These are phyloP conservation scores for Potentilla sterilis DNA, from an alignment of 306 rosid species.

Conservation along the genomic window DNA sequence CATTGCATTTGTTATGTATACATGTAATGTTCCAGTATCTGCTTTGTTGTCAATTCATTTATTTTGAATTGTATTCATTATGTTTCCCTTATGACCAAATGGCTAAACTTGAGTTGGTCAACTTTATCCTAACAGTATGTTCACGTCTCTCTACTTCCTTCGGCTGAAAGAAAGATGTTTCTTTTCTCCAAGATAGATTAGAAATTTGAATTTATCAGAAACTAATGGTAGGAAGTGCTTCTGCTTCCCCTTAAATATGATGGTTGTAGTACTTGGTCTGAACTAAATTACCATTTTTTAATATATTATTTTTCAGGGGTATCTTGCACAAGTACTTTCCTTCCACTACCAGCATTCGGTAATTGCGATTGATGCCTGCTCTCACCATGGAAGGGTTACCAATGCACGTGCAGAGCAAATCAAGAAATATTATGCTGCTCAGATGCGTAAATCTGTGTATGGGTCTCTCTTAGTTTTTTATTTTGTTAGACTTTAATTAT, in stretches of 20 bases:
- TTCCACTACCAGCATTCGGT: conserved; percentile 77
- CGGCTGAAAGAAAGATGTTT: neutral
- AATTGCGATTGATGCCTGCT: conserved; percentile 84
- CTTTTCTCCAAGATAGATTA: neutral
- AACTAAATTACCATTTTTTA: conserved; percentile 1
- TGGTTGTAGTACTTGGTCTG: neutral
- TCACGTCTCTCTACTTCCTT: conserved; percentile 2
- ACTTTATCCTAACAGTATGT: neutral
- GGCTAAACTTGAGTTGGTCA: neutral
- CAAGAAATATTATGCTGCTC: conserved; percentile 64
- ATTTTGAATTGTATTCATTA: neutral
- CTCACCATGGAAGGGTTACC: conserved; percentile 86
- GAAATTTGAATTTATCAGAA: conserved; percentile 2
- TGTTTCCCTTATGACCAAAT: neutral
- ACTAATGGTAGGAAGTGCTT: neutral
- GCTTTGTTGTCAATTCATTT: neutral
- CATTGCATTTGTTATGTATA: conserved; percentile 6
- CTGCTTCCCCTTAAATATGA: neutral
- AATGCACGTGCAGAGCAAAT: conserved; percentile 73
- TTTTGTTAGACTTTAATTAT: neutral
- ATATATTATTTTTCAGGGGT: conserved; percentile 57
- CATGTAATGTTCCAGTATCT: neutral
- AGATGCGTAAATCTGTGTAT: conserved; percentile 71
- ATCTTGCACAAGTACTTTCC: conserved; percentile 87
- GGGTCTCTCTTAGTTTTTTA: neutral